These are phyloP conservation scores for Oldenlandia corymbosa DNA, from an alignment of 257 asterid genomes.

Conservation along the genomic window DNA sequence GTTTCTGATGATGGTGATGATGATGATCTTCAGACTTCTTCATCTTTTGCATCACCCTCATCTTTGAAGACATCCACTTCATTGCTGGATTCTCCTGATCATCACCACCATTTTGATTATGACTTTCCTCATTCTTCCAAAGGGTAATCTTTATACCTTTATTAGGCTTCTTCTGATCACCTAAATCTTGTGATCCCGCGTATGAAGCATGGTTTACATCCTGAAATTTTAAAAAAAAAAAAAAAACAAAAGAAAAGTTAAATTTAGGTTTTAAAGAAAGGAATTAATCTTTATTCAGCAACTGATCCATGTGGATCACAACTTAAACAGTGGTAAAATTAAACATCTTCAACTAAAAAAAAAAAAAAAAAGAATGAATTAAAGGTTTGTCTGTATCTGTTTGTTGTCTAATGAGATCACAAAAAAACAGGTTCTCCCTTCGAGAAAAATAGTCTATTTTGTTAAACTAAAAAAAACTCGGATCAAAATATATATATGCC, in stretches of 20 bases:
- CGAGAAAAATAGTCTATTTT: no score
- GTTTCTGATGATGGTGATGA: constrained; percentile 25
- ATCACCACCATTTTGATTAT: constrained; percentile 19
- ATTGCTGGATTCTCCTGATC: constrained; percentile 20
- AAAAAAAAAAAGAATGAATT: not conserved
- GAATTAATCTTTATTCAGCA: no score
- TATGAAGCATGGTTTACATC: constrained; percentile 17
- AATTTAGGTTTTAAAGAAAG: not conserved
- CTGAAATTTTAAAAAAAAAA: constrained; percentile 11
- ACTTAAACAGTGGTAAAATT: not conserved
- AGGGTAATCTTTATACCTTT: constrained; percentile 37
- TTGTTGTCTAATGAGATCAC: not conserved
- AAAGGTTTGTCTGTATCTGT: not conserved
- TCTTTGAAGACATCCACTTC: constrained; percentile 67
- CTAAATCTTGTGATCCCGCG: constrained; percentile 33
- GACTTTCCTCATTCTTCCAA: constrained; percentile 53
- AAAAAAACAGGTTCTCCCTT: no score
- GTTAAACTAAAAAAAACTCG: not conserved
- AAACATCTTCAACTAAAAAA: no score
- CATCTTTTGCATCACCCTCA: constrained; percentile 56
- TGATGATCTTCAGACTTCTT: constrained; percentile 33
- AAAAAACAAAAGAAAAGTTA: not conserved
- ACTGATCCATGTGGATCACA: not conserved
- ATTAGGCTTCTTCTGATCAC: constrained; percentile 22
- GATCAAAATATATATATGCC: not conserved